Evolutionary conservation across 805 yeast species (phyloP).

Genomic region (Tanozyma kutaoensis): DNA sequence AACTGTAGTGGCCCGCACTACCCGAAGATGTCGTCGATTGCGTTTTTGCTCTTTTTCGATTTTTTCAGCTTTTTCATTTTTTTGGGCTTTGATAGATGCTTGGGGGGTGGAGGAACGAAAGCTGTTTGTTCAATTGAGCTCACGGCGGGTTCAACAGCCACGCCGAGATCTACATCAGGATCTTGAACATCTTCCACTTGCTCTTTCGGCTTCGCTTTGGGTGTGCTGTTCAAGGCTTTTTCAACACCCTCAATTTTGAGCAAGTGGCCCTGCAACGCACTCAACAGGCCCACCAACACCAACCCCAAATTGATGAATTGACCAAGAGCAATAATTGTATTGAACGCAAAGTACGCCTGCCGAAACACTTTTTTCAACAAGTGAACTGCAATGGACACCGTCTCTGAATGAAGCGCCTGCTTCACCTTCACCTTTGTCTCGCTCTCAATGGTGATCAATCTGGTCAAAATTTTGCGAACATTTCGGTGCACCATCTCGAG

Average conservation of each 20-base stretch:
- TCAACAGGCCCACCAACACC: constrained; percentile 43
- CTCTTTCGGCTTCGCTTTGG: not conserved
- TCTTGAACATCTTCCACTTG: constrained; percentile 3
- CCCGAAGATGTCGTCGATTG: not conserved
- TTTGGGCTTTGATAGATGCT: not conserved
- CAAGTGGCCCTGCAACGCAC: constrained; percentile 24
- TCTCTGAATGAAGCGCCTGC: constrained; percentile 4
- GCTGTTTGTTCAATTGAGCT: not conserved
- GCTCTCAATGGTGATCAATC: constrained; percentile 11
- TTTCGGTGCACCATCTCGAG: constrained; percentile 51
- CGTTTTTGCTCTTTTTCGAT: not conserved
- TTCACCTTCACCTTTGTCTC: constrained; percentile 4
- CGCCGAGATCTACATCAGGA: constrained; percentile 5
- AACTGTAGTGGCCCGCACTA: too few species aligned
- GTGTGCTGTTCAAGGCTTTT: not conserved
- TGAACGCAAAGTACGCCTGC: constrained; percentile 45
- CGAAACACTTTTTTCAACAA: constrained; percentile 23
- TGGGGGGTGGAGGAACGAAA: not conserved
- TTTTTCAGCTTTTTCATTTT: not conserved
- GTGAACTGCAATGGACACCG: constrained; percentile 9
- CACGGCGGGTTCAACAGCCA: not conserved
- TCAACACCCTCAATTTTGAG: constrained; percentile 8
- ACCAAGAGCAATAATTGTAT: constrained; percentile 57
- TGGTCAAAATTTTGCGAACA: constrained; percentile 24
- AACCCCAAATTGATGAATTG: constrained; percentile 70